Evolutionary conservation across 495 filamentous ascomycete species (phyloP).

Genomic region (Talaromyces thailandensis): DNA sequence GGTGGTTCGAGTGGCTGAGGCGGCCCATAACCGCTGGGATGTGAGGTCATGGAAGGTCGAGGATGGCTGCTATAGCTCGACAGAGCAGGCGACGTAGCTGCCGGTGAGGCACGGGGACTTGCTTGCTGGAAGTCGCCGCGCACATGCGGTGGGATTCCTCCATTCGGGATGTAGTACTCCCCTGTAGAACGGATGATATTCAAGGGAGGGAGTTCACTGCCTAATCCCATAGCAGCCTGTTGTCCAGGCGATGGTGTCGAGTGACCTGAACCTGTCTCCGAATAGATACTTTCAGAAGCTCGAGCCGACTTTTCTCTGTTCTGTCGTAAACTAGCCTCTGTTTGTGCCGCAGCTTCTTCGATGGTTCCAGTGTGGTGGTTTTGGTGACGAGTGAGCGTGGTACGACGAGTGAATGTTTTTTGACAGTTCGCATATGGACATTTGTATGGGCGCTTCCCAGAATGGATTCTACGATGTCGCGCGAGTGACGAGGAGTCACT

Average conservation of each 20-base stretch:
- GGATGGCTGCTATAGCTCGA: conserved; percentile 49
- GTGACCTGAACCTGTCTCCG: conserved; percentile 71
- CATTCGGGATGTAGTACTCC: conserved; percentile 54
- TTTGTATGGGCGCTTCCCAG: conserved; percentile 92
- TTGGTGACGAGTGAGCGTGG: conserved; percentile 90
- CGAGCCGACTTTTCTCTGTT: conserved; percentile 47
- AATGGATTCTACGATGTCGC: conserved; percentile 89
- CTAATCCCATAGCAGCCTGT: conserved; percentile 59
- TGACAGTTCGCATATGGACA: conserved; percentile 96
- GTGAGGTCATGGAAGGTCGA: conserved; percentile 66
- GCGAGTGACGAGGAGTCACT: conserved; percentile 96
- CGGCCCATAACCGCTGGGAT: conserved; percentile 70
- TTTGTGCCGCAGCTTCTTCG: conserved; percentile 85
- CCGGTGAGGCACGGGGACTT: conserved; percentile 61
- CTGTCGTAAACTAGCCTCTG: conserved; percentile 65
- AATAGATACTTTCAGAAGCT: conserved; percentile 72
- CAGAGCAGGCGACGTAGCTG: conserved; percentile 49
- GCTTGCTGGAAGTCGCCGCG: conserved; percentile 69
- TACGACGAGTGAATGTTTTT: conserved; percentile 95
- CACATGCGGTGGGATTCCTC: conserved; percentile 73
- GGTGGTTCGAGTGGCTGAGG: conserved; percentile 86
- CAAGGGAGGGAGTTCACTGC: conserved; percentile 64
- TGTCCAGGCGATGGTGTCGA: conserved; percentile 83
- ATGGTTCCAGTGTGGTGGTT: conserved; percentile 94
- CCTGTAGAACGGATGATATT: conserved; percentile 58